Evolutionary conservation across 1,139 yeast genomes (phyloP).

Genomic region (Eremothecium gossypii): DNA sequence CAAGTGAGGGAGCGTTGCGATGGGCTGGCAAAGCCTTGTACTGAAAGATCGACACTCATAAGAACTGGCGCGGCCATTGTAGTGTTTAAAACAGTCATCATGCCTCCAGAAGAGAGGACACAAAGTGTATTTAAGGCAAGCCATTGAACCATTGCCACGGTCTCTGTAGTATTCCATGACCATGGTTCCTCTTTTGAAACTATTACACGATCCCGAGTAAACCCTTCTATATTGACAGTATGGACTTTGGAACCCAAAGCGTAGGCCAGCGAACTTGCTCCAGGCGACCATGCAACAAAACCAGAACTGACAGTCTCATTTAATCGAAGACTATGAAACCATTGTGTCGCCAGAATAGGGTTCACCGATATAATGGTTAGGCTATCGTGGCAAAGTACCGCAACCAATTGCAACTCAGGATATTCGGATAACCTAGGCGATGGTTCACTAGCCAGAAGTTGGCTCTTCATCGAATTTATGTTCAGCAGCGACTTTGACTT

Average conservation of each 20-base stretch:
- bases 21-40: conserved; percentile 34
- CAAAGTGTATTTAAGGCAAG: conserved; percentile 41
- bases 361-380: conserved; percentile 43
- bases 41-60: conserved; percentile 36
- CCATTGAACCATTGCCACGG: conserved; percentile 54
- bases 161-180: conserved; percentile 37
- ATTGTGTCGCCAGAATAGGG: conserved; percentile 25
- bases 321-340: conserved; percentile 9
- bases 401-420: conserved; percentile 35
- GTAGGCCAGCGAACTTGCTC: conserved; percentile 10
- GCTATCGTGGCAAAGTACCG: conserved; percentile 47
- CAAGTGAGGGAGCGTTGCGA: conserved; percentile 33
- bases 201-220: neutral
- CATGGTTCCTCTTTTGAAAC: conserved; percentile 28
- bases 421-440: conserved; percentile 41
- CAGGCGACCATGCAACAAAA: conserved; percentile 43
- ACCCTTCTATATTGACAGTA: neutral
- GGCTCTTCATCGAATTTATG: conserved; percentile 9
- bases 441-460: conserved; percentile 12
- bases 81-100: conserved; percentile 36
- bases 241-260: conserved; percentile 9
- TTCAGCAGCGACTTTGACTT: conserved; percentile 16
- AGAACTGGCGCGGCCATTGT: conserved; percentile 17
- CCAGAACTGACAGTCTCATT: conserved; percentile 40
- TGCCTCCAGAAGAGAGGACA: conserved; percentile 42